A percentile compares a stretch with the other conserved stretches of the same genome.
Evolutionary conservation across 1,284 basidiomycete genomes (phyloP).

Genomic region (Sanghuangporus weigelae): DNA sequence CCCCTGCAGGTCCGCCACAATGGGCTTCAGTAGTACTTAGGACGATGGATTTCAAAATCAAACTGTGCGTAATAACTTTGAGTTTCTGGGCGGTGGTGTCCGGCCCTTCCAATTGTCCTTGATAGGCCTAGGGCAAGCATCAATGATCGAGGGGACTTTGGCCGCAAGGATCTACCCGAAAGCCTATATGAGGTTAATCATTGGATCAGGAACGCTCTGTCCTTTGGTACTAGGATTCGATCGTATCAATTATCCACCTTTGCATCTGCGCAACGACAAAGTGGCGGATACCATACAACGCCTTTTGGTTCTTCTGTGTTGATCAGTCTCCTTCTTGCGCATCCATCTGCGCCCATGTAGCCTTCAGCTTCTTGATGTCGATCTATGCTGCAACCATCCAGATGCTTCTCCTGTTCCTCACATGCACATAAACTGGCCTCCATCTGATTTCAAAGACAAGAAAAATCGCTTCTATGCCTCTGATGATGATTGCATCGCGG

Average conservation of each 20-base stretch:
- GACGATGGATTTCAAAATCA: too few relatives aligned
- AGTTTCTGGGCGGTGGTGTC: neutral
- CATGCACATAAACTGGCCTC: neutral
- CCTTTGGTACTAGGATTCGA: too few relatives aligned
- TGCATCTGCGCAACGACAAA: too few relatives aligned
- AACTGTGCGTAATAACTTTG: too few relatives aligned
- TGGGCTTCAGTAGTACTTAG: too few relatives aligned
- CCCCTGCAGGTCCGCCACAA: too few relatives aligned
- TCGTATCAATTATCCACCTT: too few relatives aligned
- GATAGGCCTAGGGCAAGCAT: neutral
- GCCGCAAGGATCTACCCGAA: neutral
- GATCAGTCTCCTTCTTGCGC: neutral
- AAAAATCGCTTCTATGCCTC: neutral
- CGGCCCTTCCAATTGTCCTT: neutral
- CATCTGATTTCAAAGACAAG: neutral
- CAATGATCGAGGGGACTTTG: neutral
- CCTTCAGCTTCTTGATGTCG: neutral
- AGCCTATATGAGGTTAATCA: neutral
- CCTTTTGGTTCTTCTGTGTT: neutral
- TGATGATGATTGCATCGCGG: neutral
- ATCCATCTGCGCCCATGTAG: too few relatives aligned
- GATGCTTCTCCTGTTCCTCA: neutral
- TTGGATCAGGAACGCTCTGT: neutral
- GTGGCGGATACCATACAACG: too few relatives aligned
- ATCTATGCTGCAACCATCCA: neutral